Conservation (phyloP, 1,139 yeast species). For the Diutina siamensis region DNA sequence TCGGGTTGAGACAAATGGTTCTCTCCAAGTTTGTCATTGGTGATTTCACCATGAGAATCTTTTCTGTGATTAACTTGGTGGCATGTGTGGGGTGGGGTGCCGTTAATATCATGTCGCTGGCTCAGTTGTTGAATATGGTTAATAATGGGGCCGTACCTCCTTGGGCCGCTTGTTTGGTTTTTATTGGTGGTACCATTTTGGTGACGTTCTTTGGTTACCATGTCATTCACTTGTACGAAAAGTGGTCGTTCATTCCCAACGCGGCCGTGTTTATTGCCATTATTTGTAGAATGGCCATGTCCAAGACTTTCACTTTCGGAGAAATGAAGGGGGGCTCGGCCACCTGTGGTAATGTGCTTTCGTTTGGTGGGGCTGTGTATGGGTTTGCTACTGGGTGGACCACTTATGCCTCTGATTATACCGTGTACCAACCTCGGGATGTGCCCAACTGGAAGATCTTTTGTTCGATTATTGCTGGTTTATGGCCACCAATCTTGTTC, state of each 20-base stretch:
- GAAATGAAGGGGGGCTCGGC: slow-evolving; percentile 40
- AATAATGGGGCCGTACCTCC: slow-evolving; percentile 66
- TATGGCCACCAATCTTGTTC: slow-evolving; percentile 57
- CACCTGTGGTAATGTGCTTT: slow-evolving; percentile 66
- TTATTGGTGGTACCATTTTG: slow-evolving; percentile 55
- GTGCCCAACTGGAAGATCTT: slow-evolving; percentile 51
- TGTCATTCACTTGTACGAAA: slow-evolving; percentile 72
- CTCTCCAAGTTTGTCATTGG: slow-evolving; percentile 73
- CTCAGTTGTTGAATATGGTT: slow-evolving; percentile 71
- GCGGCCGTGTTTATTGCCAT: slow-evolving; percentile 59
- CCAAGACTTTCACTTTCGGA: slow-evolving; percentile 38
- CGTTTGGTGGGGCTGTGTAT: slow-evolving; percentile 75
- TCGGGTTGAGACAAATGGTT: slow-evolving; percentile 85
- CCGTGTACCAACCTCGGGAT: slow-evolving; percentile 67
- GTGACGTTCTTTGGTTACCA: slow-evolving; percentile 84
- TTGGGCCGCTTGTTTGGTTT: slow-evolving; percentile 81
- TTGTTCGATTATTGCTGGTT: slow-evolving; percentile 49
- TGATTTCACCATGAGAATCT: slow-evolving; percentile 60
- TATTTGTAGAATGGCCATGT: slow-evolving; percentile 55
- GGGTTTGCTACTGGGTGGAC: slow-evolving; percentile 97
- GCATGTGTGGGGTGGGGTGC: slow-evolving; percentile 97
- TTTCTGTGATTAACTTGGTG: slow-evolving; percentile 64
- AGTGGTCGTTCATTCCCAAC: slow-evolving; percentile 84
- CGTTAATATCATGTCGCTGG: slow-evolving; percentile 82
- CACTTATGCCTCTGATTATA: slow-evolving; percentile 85